Evolutionary conservation across 2,329 filamentous ascomycete species (phyloP).

Genomic region (Colletotrichum lini): DNA sequence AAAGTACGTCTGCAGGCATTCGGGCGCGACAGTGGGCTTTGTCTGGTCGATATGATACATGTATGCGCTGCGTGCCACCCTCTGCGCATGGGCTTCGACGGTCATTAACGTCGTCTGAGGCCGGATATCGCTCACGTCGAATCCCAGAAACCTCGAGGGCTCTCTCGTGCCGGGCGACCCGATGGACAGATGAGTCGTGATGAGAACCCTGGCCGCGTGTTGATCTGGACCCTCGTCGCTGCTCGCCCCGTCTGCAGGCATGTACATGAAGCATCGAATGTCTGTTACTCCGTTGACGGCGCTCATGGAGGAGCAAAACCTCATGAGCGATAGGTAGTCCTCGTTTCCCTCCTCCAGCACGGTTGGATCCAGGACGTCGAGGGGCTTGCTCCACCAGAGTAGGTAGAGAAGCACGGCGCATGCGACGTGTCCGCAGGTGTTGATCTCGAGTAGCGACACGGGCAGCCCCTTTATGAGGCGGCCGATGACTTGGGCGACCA

Average conservation of each 20-base stretch:
- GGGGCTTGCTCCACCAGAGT: slow-evolving; percentile 53
- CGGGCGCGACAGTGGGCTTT: slow-evolving; percentile 33
- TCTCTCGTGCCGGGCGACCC: slow-evolving; percentile 33
- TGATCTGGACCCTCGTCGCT: background rate
- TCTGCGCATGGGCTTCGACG: background rate
- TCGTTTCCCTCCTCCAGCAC: slow-evolving; percentile 13
- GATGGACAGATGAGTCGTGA: slow-evolving; percentile 35
- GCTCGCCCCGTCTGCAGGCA: background rate
- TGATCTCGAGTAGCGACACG: slow-evolving; percentile 53
- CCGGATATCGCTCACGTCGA: slow-evolving; percentile 29
- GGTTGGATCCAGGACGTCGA: slow-evolving; percentile 34
- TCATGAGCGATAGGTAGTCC: slow-evolving; percentile 19
- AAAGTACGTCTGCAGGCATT: slow-evolving; percentile 29
- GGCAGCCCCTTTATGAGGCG: slow-evolving; percentile 50
- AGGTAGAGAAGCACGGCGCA: slow-evolving; percentile 52
- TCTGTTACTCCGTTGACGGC: slow-evolving; percentile 28
- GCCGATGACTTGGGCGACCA: slow-evolving; percentile 52
- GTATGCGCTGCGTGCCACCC: slow-evolving; percentile 20
- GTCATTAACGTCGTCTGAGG: background rate
- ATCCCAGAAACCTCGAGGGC: slow-evolving; percentile 34
- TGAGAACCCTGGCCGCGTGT: slow-evolving; percentile 4
- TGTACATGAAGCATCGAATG: slow-evolving; percentile 37
- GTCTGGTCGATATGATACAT: slow-evolving; percentile 35
- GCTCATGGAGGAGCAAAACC: slow-evolving; percentile 27
- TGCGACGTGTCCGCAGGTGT: slow-evolving; percentile 52